phyloP scores from a whole-genome alignment of 306 rosid species.

The Dalbergia cultrata region DNA sequence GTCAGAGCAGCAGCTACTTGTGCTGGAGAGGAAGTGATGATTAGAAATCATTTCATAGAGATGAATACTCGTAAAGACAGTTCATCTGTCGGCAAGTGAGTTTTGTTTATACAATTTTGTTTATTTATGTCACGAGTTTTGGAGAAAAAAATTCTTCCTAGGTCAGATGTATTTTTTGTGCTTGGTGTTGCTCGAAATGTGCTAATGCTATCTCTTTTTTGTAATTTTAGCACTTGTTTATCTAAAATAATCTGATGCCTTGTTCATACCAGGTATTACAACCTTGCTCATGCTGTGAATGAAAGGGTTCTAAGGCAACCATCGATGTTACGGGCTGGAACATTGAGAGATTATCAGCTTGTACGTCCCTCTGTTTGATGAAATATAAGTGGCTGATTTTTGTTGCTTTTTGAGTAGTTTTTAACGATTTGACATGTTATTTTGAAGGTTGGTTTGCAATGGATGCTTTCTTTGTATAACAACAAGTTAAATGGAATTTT shows the following conservation, averaged over 20 bases:
- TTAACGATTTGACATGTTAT: slow-evolving; percentile 35
- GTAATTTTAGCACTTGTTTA: slow-evolving; percentile 22
- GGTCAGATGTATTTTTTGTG: neutral
- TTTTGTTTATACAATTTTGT: slow-evolving; percentile 28
- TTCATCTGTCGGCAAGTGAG: slow-evolving; percentile 94
- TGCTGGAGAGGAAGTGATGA: slow-evolving; percentile 98
- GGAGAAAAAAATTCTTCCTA: slow-evolving; percentile 6
- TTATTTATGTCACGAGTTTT: slow-evolving; percentile 34
- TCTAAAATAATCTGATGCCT: slow-evolving; percentile 38
- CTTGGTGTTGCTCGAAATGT: slow-evolving; percentile 21
- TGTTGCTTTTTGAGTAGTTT: slow-evolving; percentile 17
- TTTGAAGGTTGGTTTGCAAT: slow-evolving; percentile 92
- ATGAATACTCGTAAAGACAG: slow-evolving; percentile 95
- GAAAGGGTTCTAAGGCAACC: slow-evolving; percentile 91
- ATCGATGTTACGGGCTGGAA: slow-evolving; percentile 93
- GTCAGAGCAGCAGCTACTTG: slow-evolving; percentile 92
- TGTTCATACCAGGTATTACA: slow-evolving; percentile 77
- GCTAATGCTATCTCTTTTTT: neutral
- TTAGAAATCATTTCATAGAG: slow-evolving; percentile 89
- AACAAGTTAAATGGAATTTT: slow-evolving; percentile 96
- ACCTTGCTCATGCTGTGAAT: slow-evolving; percentile 96
- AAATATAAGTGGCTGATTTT: slow-evolving; percentile 34
- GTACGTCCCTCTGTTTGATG: slow-evolving; percentile 63
- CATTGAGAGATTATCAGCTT: slow-evolving; percentile 96
- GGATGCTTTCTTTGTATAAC: slow-evolving; percentile 99